Base-by-base conservation (phyloP, 1,139 yeast genomes). In the Yamadazyma atlantica region DNA sequence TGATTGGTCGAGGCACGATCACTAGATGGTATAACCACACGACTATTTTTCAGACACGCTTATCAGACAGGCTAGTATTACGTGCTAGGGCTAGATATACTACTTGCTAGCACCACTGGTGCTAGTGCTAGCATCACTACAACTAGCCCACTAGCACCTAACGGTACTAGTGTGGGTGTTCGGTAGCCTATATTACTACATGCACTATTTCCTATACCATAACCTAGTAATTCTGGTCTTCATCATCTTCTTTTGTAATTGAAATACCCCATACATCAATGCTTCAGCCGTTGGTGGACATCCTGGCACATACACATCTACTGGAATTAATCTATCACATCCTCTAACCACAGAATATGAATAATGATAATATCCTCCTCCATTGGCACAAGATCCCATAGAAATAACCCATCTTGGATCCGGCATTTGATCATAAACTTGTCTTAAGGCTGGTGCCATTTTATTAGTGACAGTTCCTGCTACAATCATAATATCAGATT, bases 241-340 rank as follows among this genome's bases (percentile, higher is more conserved):
- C 78, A 86, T 78, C 89, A 85, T 86, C 75, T 86, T 87, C 81
- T 84, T 85, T 64, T 86, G 95, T 55, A 87, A 73, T 66, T 84
- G 90, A 75, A 86, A 84, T 31, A 87, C 83, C 44, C 95, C 96
- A 61, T 86, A 87, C 88, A 87, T 79, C 65, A 87, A 80, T 7
- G 95, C 95, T 66, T 87, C 95, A 38, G 90, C 76, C 21, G 95
- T 85, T 36, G 96, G 96, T 18, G 96, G 96, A 66, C 96, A 87
- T 8, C 96, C 96, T 14, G 96, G 96, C 35, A 87, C 95, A 57
- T 86, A 87, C 36, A 87, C 85, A 60, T 87, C 96, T 27, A 87
- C 95, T 10, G 96, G 96, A 32, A 87, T 80, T 43, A 87, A 73
- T 59, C 96, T 73, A 69, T 87, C 96, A 57, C 95, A 88, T 33